Evolutionary conservation across 768 basidiomycete species (phyloP), one percentile per base, ranked within the genome.

Genomic region (Mycena crocata): DNA sequence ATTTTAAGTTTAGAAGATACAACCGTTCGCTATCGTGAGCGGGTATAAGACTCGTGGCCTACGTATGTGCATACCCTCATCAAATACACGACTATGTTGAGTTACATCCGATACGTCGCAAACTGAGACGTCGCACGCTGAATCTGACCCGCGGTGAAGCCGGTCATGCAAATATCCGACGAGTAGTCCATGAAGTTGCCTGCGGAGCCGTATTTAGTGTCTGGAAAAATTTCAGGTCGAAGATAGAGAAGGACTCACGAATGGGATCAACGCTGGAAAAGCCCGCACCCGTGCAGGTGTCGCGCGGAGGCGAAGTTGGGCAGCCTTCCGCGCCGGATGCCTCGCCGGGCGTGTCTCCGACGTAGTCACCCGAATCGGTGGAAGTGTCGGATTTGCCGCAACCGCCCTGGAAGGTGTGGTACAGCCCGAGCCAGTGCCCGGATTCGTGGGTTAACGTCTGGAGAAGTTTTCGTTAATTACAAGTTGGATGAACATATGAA

Each of bases 341-440:
- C 59, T 78, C 73, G 7, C 77, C 67, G 24, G 77, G 74, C 9
- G 77, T 79, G 63, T 79, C 78, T 26, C 45, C 56, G 9, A 79
- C 71, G 17, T 66, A 63, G 66, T 79, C 77, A 1, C 77, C 78
- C 1, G 13, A 5, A 6, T 52, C 68, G 19, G 52, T 30, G 14
- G 31, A 26, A n/a, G 76, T 44, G 52, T 17, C 78, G 81, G 66
- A 82, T 42, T 73, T 54, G 74, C 40, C 30, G 51, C 75, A 73
- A 19, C 74, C 73, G 19, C 74, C 80, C 69, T 89, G 84, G 84
- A 87, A 88, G 28, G 87, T 86, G 77, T 88, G 86, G 76, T 82
- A 87, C 28, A 88, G 80, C 30, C 87, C 87, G 64, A 86, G 77
- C 87, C 87, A 89, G 77, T 88, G 87, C n/a, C 87, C 86, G 51